Conservation (phyloP, 805 yeast genomes). For the Candida khao-thaluensis region DNA sequence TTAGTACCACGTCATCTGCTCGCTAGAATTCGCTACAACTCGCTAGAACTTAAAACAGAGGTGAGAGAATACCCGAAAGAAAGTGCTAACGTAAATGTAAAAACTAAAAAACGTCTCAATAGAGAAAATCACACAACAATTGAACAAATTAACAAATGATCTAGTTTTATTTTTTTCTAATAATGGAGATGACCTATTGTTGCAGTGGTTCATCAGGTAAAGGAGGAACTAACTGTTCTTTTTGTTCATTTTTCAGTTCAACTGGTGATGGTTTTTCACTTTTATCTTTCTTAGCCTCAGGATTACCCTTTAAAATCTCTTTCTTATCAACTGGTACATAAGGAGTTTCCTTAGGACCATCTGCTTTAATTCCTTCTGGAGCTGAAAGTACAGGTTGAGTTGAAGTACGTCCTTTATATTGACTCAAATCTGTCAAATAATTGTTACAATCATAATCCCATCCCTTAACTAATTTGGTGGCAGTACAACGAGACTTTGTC, state of each 20-base stretch:
- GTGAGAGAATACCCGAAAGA: too few species aligned
- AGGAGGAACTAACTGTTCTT: conserved; percentile 12
- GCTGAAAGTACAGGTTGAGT: neutral
- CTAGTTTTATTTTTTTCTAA: too few species aligned
- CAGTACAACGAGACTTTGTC: conserved; percentile 67
- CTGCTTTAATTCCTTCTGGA: conserved; percentile 17
- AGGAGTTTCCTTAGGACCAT: conserved; percentile 27
- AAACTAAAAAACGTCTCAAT: too few species aligned
- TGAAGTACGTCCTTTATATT: conserved; percentile 20
- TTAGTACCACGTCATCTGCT: too few species aligned
- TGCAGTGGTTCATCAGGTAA: conserved; percentile 11
- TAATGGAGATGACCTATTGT: too few species aligned
- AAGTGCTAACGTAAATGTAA: too few species aligned
- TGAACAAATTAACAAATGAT: too few species aligned
- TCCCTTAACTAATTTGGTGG: conserved; percentile 53
- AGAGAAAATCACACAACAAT: too few species aligned
- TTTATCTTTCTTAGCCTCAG: conserved; percentile 4
- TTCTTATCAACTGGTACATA: conserved; percentile 9
- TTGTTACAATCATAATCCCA: conserved; percentile 90
- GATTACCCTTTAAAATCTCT: conserved; percentile 5
- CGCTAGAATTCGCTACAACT: too few species aligned
- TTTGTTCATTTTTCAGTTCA: conserved; percentile 3
- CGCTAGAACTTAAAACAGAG: too few species aligned
- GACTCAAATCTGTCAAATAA: conserved; percentile 39
- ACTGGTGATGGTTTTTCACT: neutral